phyloP scores from a whole-genome alignment of 768 basidiomycete genomes.

The Tricholoma furcatifolium region DNA sequence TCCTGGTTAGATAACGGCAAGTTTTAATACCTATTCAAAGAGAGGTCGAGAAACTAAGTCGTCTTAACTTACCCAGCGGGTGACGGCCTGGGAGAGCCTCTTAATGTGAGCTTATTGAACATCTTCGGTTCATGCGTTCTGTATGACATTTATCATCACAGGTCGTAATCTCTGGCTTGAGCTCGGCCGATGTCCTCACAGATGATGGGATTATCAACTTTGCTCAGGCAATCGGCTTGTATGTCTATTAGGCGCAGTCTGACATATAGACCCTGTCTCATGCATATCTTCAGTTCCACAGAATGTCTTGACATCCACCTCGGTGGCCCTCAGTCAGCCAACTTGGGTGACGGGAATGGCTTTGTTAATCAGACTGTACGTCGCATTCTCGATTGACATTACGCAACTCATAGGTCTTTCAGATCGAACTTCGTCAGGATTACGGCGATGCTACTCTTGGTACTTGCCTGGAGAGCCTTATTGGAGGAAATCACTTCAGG shows the following conservation, averaged over 20 bases:
- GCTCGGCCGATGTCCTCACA: slow-evolving; percentile 56
- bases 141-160: slow-evolving; percentile 12
- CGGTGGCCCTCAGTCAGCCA: slow-evolving; percentile 64
- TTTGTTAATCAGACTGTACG: slow-evolving; percentile 49
- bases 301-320: slow-evolving; percentile 77
- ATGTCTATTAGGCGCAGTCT: slow-evolving; percentile 26
- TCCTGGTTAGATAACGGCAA: slow-evolving; percentile 61
- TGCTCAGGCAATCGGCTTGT: slow-evolving; percentile 66
- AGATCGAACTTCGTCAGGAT: slow-evolving; percentile 74
- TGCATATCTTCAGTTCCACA: slow-evolving; percentile 26
- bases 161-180: slow-evolving; percentile 67
- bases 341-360: slow-evolving; percentile 81
- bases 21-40: neutral
- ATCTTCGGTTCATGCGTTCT: slow-evolving; percentile 27
- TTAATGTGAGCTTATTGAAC: slow-evolving; percentile 55
- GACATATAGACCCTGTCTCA: slow-evolving; percentile 11
- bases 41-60: too few species aligned
- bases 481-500: slow-evolving; percentile 81
- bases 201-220: slow-evolving; percentile 57
- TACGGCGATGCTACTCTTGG: slow-evolving; percentile 63
- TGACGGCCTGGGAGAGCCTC: slow-evolving; percentile 61
- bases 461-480: slow-evolving; percentile 74
- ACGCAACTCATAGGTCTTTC: slow-evolving; percentile 29
- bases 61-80: slow-evolving; percentile 25
- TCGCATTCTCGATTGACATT: slow-evolving; percentile 5